Evolutionary conservation across 2,329 filamentous ascomycete genomes (phyloP), one percentile per base, ranked within the genome.

Genomic region (Monosporascus sp.): DNA sequence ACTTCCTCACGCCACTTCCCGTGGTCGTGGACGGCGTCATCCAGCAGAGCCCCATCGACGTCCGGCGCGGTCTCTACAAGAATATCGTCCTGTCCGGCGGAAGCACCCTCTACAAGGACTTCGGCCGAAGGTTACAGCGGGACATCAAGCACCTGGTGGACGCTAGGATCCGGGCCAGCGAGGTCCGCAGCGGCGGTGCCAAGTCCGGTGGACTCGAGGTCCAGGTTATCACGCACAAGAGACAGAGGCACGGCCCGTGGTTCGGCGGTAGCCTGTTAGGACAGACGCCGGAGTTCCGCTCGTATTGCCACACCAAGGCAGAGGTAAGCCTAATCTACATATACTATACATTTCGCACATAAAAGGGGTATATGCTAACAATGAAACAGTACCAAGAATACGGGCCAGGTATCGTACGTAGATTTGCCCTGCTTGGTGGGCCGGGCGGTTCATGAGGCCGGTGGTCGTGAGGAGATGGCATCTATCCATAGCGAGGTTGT

Each of bases 51-150:
- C 94, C 94, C 43, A 99, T 99, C 65, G 94, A 99, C 69, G 95
- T 99, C 46, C 88, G 94, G 67, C 86, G 94, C 75, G 94, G 94
- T 43, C 81, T 99, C 38, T 99, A 99, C 84, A 99, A 99, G 85
- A 99, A 99, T 76, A 99, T 99, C 75, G 94, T 99, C 37, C 81
- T 99, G 38, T 97, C 93, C 3, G 94, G 94, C 69, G 94, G 94
- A 65, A 97, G 92, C 63, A 99, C 94, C 22, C 79, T 99, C 57
- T 99, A 97, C 83, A 97, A 97, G 76, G 92, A 99, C 74, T 99
- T 99, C 73, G 94, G 94, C 26, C 86, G 94, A 61, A 85, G 94
- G 69, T 80, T 99, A 78, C 95, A 99, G 76, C 86, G 94, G 69
- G 95, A 99, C 69, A 99, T 99, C 69, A 90, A 94, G 74, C 91